These are phyloP conservation scores for Magnusiomyces paraingens DNA, from an alignment of 1,139 yeast genomes.

Conservation along the genomic window DNA sequence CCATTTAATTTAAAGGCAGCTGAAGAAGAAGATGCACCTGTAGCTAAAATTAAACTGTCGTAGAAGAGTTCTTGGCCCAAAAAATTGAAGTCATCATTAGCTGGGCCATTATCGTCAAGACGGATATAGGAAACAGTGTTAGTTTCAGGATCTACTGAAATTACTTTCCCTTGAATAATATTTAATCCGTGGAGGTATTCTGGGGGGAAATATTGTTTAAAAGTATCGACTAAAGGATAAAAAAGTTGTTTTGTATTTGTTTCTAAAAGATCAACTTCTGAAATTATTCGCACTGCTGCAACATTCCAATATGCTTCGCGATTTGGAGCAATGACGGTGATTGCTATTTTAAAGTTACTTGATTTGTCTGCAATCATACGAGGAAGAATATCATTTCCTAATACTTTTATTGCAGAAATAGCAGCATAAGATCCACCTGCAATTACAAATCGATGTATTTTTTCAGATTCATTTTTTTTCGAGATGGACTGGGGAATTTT, in stretches of 20 bases:
- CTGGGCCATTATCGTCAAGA: constrained; percentile 10
- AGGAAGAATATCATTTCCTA: constrained; percentile 13
- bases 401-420: constrained; percentile 8
- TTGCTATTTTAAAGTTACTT: neutral
- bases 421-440: constrained; percentile 17
- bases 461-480: neutral
- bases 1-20: constrained; percentile 17
- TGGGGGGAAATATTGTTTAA: constrained; percentile 11
- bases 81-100: constrained; percentile 3
- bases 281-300: constrained; percentile 15
- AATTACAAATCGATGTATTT: constrained; percentile 8
- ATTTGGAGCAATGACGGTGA: constrained; percentile 16
- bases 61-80: constrained; percentile 11
- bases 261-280: constrained; percentile 14
- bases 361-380: constrained; percentile 7
- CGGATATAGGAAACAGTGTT: constrained; percentile 10
- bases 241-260: constrained; percentile 11
- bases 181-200: constrained; percentile 6
- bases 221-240: constrained; percentile 12
- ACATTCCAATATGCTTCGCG: constrained; percentile 16
- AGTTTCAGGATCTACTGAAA: constrained; percentile 10
- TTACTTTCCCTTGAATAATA: constrained; percentile 14
- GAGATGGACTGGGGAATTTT: too few relatives aligned
- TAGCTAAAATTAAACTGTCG: constrained; percentile 14
- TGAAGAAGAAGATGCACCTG: constrained; percentile 16